phyloP scores from a whole-genome alignment of 495 filamentous ascomycete genomes.

The Penicillium salamii region DNA sequence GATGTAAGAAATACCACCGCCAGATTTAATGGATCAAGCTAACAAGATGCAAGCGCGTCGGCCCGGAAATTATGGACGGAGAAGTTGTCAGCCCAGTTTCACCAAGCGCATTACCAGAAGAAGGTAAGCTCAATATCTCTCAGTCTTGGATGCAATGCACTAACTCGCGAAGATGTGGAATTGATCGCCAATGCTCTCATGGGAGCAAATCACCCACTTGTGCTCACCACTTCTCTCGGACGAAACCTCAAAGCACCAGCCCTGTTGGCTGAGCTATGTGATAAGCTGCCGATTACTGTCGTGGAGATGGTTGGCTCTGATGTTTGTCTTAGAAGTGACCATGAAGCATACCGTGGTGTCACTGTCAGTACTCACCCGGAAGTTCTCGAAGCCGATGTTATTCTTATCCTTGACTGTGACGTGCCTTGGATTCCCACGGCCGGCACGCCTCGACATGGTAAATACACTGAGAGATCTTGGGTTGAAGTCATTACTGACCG shows the following conservation, averaged over 20 bases:
- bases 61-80: constrained; percentile 48
- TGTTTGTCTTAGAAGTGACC: constrained; percentile 83
- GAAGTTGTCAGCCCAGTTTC: constrained; percentile 68
- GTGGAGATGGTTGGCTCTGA: constrained; percentile 84
- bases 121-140: constrained; percentile 26
- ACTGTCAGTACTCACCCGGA: constrained; percentile 52
- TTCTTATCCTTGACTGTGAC: constrained; percentile 82
- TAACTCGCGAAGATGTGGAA: constrained; percentile 39
- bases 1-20: constrained; percentile 58
- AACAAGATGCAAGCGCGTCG: constrained; percentile 40
- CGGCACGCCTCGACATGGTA: constrained; percentile 43
- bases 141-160: background rate
- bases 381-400: constrained; percentile 61
- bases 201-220: constrained; percentile 65
- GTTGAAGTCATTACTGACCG: background rate
- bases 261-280: constrained; percentile 71
- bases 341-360: constrained; percentile 66
- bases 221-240: constrained; percentile 77
- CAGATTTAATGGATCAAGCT: constrained; percentile 23
- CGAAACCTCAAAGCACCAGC: constrained; percentile 62
- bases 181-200: constrained; percentile 64
- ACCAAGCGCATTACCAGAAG: constrained; percentile 63
- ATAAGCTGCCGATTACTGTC: constrained; percentile 72
- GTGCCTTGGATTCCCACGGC: constrained; percentile 65
- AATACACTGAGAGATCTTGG: constrained; percentile 17